These are phyloP conservation scores for Phytophthora multivora DNA, from an alignment of 352 stramenopile species.

Conservation along the genomic window DNA sequence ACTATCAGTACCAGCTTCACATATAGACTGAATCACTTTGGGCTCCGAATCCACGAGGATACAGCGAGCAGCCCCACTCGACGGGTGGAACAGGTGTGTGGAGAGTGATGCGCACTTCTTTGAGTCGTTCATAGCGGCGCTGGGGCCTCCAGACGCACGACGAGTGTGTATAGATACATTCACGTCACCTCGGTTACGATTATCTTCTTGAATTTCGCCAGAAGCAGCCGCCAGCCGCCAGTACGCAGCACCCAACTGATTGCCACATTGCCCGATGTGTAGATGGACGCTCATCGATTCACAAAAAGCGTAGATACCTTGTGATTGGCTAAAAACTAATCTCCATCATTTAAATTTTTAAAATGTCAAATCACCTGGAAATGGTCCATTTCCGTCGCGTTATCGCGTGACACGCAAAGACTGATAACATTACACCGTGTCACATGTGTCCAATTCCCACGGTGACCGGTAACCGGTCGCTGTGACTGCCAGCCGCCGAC, in stretches of 20 bases:
- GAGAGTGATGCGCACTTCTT: conserved; percentile 23
- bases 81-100: conserved; percentile 58
- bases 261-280: conserved; percentile 82
- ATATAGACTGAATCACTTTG: conserved; percentile 65
- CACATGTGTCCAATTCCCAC: too few species aligned
- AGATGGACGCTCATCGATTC: conserved; percentile 67
- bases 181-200: neutral
- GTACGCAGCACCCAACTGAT: conserved; percentile 76
- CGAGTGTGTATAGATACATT: conserved; percentile 3
- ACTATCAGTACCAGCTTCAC: neutral
- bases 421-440: too few species aligned
- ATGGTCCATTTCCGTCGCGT: too few species aligned
- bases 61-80: conserved; percentile 50
- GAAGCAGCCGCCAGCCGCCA: conserved; percentile 49
- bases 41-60: conserved; percentile 84
- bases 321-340: conserved; percentile 11
- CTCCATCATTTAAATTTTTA: neutral
- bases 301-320: neutral
- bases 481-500: too few species aligned
- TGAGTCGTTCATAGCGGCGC: neutral
- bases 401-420: too few species aligned
- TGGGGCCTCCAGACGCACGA: neutral
- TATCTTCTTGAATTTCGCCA: neutral
- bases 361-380: too few species aligned
- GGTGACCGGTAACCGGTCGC: too few species aligned